phyloP scores from a whole-genome alignment of 768 basidiomycete species.

The Leccinum longicurvipes region DNA sequence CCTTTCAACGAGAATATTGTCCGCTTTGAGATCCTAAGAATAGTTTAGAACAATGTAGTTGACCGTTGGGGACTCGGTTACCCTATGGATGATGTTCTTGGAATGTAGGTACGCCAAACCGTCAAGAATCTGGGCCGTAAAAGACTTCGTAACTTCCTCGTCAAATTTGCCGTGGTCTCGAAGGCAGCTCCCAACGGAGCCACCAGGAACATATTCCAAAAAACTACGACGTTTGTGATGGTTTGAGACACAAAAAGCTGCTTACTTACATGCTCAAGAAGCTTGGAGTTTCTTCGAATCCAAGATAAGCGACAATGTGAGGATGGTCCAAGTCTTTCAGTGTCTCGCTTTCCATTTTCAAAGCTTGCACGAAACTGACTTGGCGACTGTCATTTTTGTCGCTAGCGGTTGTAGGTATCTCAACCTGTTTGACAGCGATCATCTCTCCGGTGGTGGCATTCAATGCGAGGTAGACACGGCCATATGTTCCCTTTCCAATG shows the following conservation, averaged over 20 bases:
- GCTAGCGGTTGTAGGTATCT: slow-evolving; percentile 85
- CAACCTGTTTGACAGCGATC: slow-evolving; percentile 99
- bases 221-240: slow-evolving; percentile 54
- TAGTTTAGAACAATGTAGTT: slow-evolving; percentile 6
- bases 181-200: slow-evolving; percentile 87
- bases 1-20: slow-evolving; percentile 95
- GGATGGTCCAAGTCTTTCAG: slow-evolving; percentile 96
- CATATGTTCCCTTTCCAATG: slow-evolving; percentile 96
- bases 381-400: slow-evolving; percentile 90
- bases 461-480: slow-evolving; percentile 91
- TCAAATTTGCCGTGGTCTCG: slow-evolving; percentile 91
- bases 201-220: slow-evolving; percentile 98
- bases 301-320: slow-evolving; percentile 96
- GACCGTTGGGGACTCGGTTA: slow-evolving; percentile 34
- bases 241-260: neutral
- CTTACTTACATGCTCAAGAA: slow-evolving; percentile 85
- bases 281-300: slow-evolving; percentile 84
- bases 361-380: slow-evolving; percentile 79
- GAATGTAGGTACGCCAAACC: slow-evolving; percentile 93
- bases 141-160: slow-evolving; percentile 88
- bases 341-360: slow-evolving; percentile 94
- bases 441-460: slow-evolving; percentile 97
- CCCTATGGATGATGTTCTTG: slow-evolving; percentile 89
- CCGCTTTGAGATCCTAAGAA: slow-evolving; percentile 88
- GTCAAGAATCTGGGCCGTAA: slow-evolving; percentile 86